Percentiles rank a stretch among this genome's conserved stretches.
Evolutionary conservation across 2,329 filamentous ascomycete genomes (phyloP).

Genomic region (Cladosporium colombiae): DNA sequence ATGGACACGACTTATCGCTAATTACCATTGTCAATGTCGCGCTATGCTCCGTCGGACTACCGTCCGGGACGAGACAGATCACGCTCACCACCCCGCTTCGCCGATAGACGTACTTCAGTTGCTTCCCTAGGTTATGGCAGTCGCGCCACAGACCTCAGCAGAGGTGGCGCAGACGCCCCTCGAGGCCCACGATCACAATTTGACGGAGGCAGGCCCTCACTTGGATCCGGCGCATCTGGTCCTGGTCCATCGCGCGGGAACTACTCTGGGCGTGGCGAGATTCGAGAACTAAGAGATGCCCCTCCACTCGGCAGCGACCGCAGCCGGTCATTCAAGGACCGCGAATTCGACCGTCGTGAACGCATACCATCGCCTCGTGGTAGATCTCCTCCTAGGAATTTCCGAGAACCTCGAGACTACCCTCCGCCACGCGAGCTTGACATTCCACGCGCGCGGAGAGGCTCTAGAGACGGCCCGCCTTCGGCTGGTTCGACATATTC

Average conservation of each 20-base stretch:
- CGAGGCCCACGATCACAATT: constrained; percentile 78
- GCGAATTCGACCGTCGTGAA: constrained; percentile 56
- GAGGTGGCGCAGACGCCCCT: constrained; percentile 62
- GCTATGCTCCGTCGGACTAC: constrained; percentile 42
- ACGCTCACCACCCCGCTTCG: constrained; percentile 69
- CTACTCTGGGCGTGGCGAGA: constrained; percentile 18
- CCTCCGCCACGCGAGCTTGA: constrained; percentile 63
- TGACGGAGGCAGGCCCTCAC: constrained; percentile 55
- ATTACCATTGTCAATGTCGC: constrained; percentile 28
- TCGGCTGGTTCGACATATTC: constrained; percentile 72
- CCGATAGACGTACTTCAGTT: constrained; percentile 68
- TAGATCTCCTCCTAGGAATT: constrained; percentile 62
- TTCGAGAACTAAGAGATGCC: constrained; percentile 52
- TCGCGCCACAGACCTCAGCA: constrained; percentile 30
- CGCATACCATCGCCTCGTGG: constrained; percentile 63
- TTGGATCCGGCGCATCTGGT: constrained; percentile 51
- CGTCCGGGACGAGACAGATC: constrained; percentile 63
- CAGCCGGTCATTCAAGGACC: constrained; percentile 57
- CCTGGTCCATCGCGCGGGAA: constrained; percentile 49
- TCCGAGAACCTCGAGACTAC: constrained; percentile 63
- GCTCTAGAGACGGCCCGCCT: constrained; percentile 71
- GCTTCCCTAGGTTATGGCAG: constrained; percentile 27
- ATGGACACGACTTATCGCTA: constrained; percentile 16
- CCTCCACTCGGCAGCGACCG: constrained; percentile 61
- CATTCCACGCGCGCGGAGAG: constrained; percentile 65